Evolutionary conservation across 257 asterid species (phyloP), one percentile per base, ranked within the genome.

Genomic region (Cruciata laevipes): DNA sequence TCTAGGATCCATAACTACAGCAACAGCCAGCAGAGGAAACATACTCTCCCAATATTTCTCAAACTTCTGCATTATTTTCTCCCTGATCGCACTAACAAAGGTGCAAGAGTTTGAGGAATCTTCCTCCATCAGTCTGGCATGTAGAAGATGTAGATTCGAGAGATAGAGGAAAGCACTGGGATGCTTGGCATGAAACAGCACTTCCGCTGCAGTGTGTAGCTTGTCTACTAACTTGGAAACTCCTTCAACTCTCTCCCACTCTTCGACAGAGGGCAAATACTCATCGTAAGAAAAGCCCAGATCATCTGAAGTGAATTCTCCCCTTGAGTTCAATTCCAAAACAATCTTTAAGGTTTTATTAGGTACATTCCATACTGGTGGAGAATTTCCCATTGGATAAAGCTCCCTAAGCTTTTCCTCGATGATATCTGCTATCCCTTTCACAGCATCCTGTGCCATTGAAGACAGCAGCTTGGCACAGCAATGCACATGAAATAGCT

Each of bases 1-100:
- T 7, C 80, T 71, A 25, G 83, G 80, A 72, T 79, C 83, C 73
- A 79, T 60, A 11, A 75, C 69, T 1, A 75, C 35, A 25, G 77
- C 76, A 33, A 79, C 6, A 37, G 80, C 62, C 68, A 79, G 62
- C 11, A 72, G 67, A 69, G 67, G 37, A 63, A 67, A 75, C 62
- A 60, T 49, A 20, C 57, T 31, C 49, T 40, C 73, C 78, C 75
- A 75, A 23, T 72, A 72, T 55, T 38, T 59, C 32, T 56, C 68
- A 10, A 75, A 56, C 47, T 63, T 65, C 66, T 57, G 64, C 63
- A 68, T 59, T 80, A 75, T 66, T 23, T 66, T 75, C 61, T 65
- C 21, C 3, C 68, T 65, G 10, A 75, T 31, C n/a, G 31, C 31
- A 61, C 58, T 52, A n/a, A 62, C 40, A 56, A 71, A 75, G 20